These are phyloP conservation scores for Penicillium ucsense DNA, from an alignment of 495 filamentous ascomycete genomes.

Conservation along the genomic window DNA sequence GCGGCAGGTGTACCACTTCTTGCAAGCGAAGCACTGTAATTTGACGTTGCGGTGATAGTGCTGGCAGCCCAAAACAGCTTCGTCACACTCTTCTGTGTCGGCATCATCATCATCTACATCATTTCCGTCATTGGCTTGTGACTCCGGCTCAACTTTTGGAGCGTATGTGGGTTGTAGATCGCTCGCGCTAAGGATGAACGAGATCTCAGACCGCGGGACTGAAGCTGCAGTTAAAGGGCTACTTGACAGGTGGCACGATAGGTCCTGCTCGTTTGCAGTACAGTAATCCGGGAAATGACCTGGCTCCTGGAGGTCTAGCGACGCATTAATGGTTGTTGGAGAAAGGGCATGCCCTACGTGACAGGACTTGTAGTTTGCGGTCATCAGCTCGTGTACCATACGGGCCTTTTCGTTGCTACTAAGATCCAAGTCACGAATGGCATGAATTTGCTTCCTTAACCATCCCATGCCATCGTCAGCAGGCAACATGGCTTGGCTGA, in stretches of 20 bases:
- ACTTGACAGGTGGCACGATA: constrained; percentile 19
- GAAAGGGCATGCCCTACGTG: constrained; percentile 23
- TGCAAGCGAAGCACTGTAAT: constrained; percentile 80
- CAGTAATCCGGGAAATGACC: constrained; percentile 26
- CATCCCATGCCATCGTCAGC: constrained; percentile 87
- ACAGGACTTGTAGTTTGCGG: constrained; percentile 58
- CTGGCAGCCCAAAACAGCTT: constrained; percentile 60
- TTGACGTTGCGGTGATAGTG: constrained; percentile 97
- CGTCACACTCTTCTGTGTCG: constrained; percentile 32
- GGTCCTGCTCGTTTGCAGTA: constrained; percentile 17
- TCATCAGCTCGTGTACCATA: constrained; percentile 75
- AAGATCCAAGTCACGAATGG: constrained; percentile 55
- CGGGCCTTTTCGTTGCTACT: constrained; percentile 68
- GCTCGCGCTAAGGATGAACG: constrained; percentile 57
- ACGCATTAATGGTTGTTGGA: constrained; percentile 15
- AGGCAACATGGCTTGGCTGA: constrained; percentile 45
- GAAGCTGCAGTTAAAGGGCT: constrained; percentile 23
- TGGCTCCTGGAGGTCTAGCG: constrained; percentile 27
- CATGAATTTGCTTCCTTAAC: constrained; percentile 65
- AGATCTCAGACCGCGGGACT: constrained; percentile 32
- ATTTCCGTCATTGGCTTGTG: constrained; percentile 24
- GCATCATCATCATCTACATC: constrained; percentile 31
- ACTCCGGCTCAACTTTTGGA: constrained; percentile 35
- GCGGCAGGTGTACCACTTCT: constrained; percentile 88
- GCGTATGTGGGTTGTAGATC: constrained; percentile 67